These are phyloP conservation scores for Aspergillus tubingensis DNA, from an alignment of 2,329 filamentous ascomycete species.

Conservation along the genomic window DNA sequence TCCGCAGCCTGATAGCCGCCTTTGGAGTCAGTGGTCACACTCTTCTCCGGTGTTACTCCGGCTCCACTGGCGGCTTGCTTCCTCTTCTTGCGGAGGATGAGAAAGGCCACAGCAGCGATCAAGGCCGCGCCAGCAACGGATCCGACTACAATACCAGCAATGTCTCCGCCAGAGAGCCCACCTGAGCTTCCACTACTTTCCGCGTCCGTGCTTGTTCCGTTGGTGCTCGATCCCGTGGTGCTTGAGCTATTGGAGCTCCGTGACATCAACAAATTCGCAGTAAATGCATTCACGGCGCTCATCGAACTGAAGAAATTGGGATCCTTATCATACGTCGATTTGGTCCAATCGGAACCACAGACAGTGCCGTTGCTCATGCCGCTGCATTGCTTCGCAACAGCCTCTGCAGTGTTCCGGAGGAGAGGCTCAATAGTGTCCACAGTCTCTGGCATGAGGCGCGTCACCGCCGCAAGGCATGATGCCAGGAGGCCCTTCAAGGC, in stretches of 20 bases:
- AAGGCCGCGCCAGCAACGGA: not conserved
- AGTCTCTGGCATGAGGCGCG: not conserved
- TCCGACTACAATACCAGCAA: constrained; percentile 1
- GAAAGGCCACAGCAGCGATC: not conserved
- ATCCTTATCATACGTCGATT: not conserved
- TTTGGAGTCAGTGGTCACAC: not conserved
- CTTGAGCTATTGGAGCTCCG: not conserved
- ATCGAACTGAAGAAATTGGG: not conserved
- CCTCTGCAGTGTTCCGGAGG: not conserved
- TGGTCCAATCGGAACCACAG: not conserved
- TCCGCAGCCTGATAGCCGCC: not conserved
- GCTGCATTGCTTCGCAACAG: not conserved
- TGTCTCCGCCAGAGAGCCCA: not conserved
- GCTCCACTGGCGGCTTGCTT: not conserved
- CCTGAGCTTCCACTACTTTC: not conserved
- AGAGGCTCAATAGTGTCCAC: not conserved
- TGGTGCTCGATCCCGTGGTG: not conserved
- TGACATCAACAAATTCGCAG: not conserved
- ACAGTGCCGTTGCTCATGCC: not conserved
- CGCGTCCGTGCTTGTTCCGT: not conserved
- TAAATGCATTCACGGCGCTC: not conserved
- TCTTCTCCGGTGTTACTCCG: not conserved
- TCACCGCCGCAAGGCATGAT: not conserved
- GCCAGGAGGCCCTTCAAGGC: not conserved
- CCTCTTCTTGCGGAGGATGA: not conserved